phyloP scores from a whole-genome alignment of 768 basidiomycete species.

The Lentinula raphanica region DNA sequence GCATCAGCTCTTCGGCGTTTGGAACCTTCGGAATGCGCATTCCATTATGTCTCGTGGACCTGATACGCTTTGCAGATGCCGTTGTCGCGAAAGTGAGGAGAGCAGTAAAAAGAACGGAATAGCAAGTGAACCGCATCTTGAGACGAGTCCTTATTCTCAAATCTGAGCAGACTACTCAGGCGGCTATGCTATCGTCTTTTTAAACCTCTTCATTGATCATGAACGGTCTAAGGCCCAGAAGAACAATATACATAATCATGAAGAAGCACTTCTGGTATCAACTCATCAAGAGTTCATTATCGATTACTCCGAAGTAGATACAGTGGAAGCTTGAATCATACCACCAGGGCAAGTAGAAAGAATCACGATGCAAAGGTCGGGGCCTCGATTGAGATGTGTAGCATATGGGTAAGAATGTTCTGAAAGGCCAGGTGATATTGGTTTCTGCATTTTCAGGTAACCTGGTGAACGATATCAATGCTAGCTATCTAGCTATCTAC shows the following conservation, averaged over 20 bases:
- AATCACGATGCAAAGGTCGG: not conserved
- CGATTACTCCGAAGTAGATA: not conserved
- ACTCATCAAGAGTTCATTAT: no score
- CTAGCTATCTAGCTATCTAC: no score
- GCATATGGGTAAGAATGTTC: not conserved
- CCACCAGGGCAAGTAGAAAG: not conserved
- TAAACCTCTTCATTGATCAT: not conserved
- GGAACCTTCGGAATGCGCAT: not conserved
- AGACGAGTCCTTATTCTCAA: not conserved
- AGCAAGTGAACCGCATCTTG: not conserved
- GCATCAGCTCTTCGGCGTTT: not conserved
- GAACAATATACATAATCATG: no score
- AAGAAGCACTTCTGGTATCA: not conserved
- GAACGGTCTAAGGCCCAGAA: not conserved
- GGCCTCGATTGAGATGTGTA: not conserved
- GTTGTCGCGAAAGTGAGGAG: not conserved
- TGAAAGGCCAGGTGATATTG: not conserved
- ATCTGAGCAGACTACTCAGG: not conserved
- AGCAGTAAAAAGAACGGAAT: not conserved
- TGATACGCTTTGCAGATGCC: not conserved
- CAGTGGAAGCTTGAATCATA: not conserved
- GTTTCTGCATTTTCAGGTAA: no score
- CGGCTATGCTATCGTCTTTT: not conserved
- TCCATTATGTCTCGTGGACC: not conserved
- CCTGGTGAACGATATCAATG: no score